A percentile compares a stretch with the other conserved stretches of the same genome.
Evolutionary conservation across 2,329 filamentous ascomycete species (phyloP).

Genomic region (Colletotrichum sp.): DNA sequence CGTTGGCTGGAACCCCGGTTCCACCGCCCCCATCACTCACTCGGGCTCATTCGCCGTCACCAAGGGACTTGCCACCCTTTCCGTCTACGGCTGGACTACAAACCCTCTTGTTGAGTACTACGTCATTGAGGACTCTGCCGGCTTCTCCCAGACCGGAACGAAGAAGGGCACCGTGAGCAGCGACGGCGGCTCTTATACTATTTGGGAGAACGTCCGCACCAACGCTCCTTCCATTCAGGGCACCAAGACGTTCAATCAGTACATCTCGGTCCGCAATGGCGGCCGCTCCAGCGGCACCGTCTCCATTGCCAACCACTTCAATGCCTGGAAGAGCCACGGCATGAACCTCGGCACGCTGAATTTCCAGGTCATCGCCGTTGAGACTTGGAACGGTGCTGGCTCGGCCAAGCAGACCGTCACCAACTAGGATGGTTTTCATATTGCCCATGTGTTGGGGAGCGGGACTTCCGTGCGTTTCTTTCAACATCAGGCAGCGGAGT

Average conservation of each 20-base stretch:
- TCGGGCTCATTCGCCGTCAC: not conserved
- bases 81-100: constrained; percentile 61
- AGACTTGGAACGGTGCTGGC: constrained; percentile 42
- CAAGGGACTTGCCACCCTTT: not conserved
- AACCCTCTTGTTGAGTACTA: constrained; percentile 64
- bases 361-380: constrained; percentile 58
- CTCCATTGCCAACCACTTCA: constrained; percentile 54
- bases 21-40: not conserved
- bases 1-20: constrained; percentile 17
- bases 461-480: not conserved
- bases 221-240: constrained; percentile 52
- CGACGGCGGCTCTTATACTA: constrained; percentile 38
- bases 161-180: constrained; percentile 34
- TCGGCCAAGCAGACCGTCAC: not conserved
- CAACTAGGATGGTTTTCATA: not conserved
- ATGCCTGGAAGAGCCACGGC: constrained; percentile 53
- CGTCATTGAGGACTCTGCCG: constrained; percentile 49
- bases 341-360: constrained; percentile 51
- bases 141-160: constrained; percentile 24
- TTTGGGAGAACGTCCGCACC: constrained; percentile 38
- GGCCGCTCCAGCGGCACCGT: constrained; percentile 45
- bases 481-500: not conserved
- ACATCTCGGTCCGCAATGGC: constrained; percentile 47
- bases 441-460: not conserved
- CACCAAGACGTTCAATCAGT: constrained; percentile 55